phyloP scores from a whole-genome alignment of 1,284 basidiomycete genomes.

The Rhodotorula glutinis region DNA sequence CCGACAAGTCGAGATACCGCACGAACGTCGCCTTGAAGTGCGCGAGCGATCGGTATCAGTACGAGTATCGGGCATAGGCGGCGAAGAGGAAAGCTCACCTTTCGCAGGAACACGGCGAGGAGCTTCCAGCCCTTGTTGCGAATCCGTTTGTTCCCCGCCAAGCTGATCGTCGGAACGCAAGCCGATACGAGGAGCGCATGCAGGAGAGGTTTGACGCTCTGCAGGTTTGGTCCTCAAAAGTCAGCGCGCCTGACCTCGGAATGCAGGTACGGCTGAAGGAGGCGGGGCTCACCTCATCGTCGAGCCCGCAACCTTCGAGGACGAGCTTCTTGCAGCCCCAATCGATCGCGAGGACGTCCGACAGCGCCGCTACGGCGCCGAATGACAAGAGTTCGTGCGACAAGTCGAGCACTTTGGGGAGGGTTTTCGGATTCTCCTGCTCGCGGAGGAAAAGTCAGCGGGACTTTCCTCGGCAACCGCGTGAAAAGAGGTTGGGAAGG shows the following conservation, averaged over 20 bases:
- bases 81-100: constrained; percentile 56
- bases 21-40: constrained; percentile 63
- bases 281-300: constrained; percentile 73
- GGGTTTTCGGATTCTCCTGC: constrained; percentile 51
- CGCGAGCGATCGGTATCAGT: neutral
- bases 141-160: constrained; percentile 81
- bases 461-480: neutral
- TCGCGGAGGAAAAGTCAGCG: constrained; percentile 16
- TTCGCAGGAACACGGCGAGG: constrained; percentile 72
- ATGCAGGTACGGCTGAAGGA: no score
- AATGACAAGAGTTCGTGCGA: constrained; percentile 70
- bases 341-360: constrained; percentile 83
- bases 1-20: constrained; percentile 83
- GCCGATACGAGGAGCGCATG: constrained; percentile 84
- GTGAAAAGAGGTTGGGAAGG: constrained; percentile 1
- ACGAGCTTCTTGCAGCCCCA: constrained; percentile 81
- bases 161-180: constrained; percentile 74
- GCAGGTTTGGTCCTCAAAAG: no score
- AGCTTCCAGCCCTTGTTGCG: constrained; percentile 74
- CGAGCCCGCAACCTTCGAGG: constrained; percentile 73
- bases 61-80: no score
- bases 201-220: constrained; percentile 83
- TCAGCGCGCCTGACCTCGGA: no score
- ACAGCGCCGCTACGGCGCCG: constrained; percentile 69
- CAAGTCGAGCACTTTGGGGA: constrained; percentile 65